A percentile compares a stretch with the other conserved stretches of the same genome.
phyloP scores from a whole-genome alignment of 1,284 basidiomycete species.

The Trichosporon inkin region DNA sequence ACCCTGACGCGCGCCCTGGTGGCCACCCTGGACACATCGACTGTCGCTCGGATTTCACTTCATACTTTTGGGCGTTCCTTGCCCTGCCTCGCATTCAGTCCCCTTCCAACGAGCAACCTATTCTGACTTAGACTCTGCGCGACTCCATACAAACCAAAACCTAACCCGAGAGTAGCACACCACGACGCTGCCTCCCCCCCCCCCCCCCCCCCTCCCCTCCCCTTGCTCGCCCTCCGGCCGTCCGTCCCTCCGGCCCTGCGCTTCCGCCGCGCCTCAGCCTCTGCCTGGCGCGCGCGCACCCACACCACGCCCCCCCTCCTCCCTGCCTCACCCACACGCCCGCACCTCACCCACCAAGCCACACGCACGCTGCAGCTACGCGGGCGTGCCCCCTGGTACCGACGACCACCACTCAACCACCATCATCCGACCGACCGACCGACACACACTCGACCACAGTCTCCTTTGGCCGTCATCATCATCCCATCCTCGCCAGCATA shows the following conservation, averaged over 20 bases:
- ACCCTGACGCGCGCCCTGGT: neutral
- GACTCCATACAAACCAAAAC: slow-evolving; percentile 10
- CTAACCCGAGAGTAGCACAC: slow-evolving; percentile 5
- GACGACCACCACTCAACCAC: neutral
- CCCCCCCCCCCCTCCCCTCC: too few relatives aligned
- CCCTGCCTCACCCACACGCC: neutral
- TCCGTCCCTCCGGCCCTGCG: too few relatives aligned
- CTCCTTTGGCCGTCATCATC: neutral
- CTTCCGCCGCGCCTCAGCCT: neutral
- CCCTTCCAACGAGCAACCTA: slow-evolving; percentile 9
- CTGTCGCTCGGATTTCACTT: slow-evolving; percentile 7
- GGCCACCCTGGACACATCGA: neutral
- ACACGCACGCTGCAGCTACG: neutral
- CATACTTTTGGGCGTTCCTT: slow-evolving; percentile 10
- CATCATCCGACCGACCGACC: slow-evolving; percentile 7
- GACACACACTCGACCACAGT: neutral
- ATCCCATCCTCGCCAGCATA: neutral
- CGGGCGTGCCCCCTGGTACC: neutral
- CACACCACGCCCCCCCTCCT: neutral
- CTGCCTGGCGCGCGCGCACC: neutral
- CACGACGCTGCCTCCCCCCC: neutral
- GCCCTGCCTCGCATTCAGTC: slow-evolving; percentile 7
- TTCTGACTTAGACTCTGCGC: slow-evolving; percentile 2
- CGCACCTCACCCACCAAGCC: neutral
- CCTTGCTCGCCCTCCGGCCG: too few relatives aligned